Base-by-base conservation (phyloP, 148 eudicot genomes). In the Diospyros kaki region DNA sequence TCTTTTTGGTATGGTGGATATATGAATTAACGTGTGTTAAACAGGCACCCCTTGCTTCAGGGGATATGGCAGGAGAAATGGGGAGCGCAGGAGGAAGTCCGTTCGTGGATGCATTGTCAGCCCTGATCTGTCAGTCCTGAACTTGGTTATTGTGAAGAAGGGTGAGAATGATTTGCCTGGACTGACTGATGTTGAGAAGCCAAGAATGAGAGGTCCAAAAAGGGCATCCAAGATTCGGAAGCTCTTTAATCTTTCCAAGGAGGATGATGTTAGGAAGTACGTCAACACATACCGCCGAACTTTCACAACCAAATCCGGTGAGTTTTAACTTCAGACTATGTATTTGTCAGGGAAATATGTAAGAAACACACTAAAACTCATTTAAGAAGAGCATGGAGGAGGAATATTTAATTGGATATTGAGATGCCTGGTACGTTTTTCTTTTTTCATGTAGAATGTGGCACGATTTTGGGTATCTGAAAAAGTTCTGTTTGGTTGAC, bases 151-250 rank as follows among this genome's bases (percentile, higher is more conserved):
- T 69, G 94, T 92, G 64, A 92, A 92, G 84, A 92, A 92, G 83
- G 97, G 97, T 78, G 97, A 92, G 52, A 87, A 84, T 78, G 97
- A 92, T 60, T 90, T 92, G 2, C 97, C 97, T 39, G 97, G 97
- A 1, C 76, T 92, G 11, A 92, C 94, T 51, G 97, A 92, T 75
- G 76, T 80, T 55, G 97, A 92, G 85, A 92, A 92, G 72, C 94
- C 97, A 72, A 90, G 97, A 81, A 92, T 92, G 97, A 92, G 97
- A 77, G 97, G 94, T 67, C 97, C 97, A 28, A 92, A 92, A 86
- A 92, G 97, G 81, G 94, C 97, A 56, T 92, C 97, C 12, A 92
- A 90, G 88, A 92, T 92, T 81, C 80, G 94, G 43, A 92, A 92
- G 84, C 97, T 92, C 71, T 92, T 92, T 73, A 90, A 92, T 89